Base-by-base conservation (phyloP, 2,329 filamentous ascomycete species). In the Epichloe gansuensis region DNA sequence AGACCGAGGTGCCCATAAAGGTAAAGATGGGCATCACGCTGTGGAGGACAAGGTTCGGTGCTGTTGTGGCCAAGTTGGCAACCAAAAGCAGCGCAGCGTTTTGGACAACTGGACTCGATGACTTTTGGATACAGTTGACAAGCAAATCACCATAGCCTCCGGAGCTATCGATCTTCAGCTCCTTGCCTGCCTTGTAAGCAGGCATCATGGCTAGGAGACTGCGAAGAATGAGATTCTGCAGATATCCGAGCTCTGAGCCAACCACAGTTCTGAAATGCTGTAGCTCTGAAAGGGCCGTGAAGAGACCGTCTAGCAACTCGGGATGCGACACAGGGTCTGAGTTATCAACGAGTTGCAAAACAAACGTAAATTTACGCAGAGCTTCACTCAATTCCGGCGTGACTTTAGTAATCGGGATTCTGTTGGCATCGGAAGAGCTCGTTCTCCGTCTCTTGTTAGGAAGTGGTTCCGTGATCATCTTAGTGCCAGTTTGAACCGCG, bases 1-100 rank as follows among this genome's bases (percentile, higher is more conserved):
- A 77, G 21, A 96, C 85, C 3, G 88, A 95, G 44, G 85, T 86
- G 43, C 91, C 90, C 85, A 97, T 96, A 65, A 97, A 96, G 0
- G 93, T 97, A 71, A 98, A 98, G 50, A 98, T 91, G 12, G 93
- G 93, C 93, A 98, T 98, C 51, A 98, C 88, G 60, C 90, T 96
- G 69, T 98, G 91, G 53, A 98, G 76, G 3, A 98, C 88, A 47
- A 95, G 74, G 65, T 95, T 91, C 0, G 94, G 93, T 0, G 89
- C 88, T 59, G 91, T 87, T 41, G 85, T 85, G 23, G 93, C 91
- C 42, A 98, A 75, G 53, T 83, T 86, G 25, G 91, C 90, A 54
- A 97, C 88, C 28, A 98, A 75, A 8, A 97, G 79, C 13, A 98
- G 75, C 4, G 93, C 91, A 5, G 86, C 83, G 63, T 95, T 96